phyloP scores from a whole-genome alignment of 305 asterid species.

The Fraxinus ornus region DNA sequence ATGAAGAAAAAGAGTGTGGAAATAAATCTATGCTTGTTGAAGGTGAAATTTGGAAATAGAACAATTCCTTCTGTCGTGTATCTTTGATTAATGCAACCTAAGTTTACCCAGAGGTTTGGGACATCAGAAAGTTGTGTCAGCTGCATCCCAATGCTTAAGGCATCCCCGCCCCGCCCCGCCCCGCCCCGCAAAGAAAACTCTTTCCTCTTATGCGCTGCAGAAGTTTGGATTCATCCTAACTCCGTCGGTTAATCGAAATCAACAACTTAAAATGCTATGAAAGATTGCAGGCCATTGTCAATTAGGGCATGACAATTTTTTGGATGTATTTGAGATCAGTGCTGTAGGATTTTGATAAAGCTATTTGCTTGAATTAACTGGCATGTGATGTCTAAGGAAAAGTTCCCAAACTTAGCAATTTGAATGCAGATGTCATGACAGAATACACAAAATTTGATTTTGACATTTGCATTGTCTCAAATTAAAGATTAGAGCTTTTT shows the following conservation, averaged over 20 bases:
- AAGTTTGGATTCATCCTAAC: background rate
- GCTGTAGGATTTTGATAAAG: background rate
- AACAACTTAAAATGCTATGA: background rate
- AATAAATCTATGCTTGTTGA: no score
- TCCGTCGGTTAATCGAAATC: background rate
- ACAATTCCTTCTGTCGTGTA: no score
- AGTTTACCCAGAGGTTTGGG: no score
- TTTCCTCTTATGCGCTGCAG: background rate
- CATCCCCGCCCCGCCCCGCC: no score
- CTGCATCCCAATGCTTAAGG: background rate
- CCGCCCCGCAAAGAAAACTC: no score
- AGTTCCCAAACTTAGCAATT: background rate
- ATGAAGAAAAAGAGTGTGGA: no score
- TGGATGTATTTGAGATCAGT: background rate
- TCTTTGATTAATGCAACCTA: no score
- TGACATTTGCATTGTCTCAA: background rate
- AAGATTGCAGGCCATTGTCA: background rate
- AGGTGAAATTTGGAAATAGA: no score
- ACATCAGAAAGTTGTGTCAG: background rate
- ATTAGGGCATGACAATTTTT: background rate
- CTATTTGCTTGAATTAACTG: background rate
- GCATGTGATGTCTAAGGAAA: background rate
- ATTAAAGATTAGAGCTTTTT: background rate
- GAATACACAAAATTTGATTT: background rate
- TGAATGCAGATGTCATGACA: background rate